Conservation (phyloP, 306 rosid species). For the Castanospermum australe region DNA sequence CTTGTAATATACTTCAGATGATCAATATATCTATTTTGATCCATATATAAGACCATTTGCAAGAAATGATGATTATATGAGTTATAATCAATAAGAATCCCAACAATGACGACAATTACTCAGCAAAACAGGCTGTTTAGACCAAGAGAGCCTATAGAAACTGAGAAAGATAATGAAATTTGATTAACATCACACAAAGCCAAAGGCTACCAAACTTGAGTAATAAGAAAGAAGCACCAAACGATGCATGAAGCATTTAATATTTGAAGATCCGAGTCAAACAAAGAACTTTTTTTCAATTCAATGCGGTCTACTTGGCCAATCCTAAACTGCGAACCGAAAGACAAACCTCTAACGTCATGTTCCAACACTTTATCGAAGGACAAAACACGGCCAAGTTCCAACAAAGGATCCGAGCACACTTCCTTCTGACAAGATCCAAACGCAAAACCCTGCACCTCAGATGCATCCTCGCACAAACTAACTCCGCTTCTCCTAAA, state of each 20-base stretch:
- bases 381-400: conserved; percentile 41
- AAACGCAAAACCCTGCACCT: conserved; percentile 38
- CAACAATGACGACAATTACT: not conserved
- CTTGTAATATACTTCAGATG: too few species aligned
- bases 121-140: not conserved
- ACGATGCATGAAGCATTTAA: not conserved
- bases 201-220: not conserved
- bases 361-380: conserved; percentile 45
- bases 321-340: too few species aligned
- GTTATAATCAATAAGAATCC: too few species aligned
- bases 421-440: conserved; percentile 83
- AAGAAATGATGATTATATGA: too few species aligned
- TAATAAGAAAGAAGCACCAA: not conserved
- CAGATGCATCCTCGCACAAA: conserved; percentile 29
- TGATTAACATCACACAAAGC: conserved; percentile 13
- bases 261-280: not conserved
- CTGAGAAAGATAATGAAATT: not conserved
- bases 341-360: conserved; percentile 66
- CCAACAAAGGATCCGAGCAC: conserved; percentile 58
- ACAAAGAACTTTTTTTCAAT: too few species aligned
- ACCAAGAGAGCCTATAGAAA: not conserved
- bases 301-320: too few species aligned
- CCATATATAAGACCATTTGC: too few species aligned
- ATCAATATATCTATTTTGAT: too few species aligned
- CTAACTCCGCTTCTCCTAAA: conserved; percentile 27